A percentile compares a stretch with the other conserved stretches of the same genome.
Conservation (phyloP, 352 stramenopile species). For the Phytopythium cucurbitacearum region DNA sequence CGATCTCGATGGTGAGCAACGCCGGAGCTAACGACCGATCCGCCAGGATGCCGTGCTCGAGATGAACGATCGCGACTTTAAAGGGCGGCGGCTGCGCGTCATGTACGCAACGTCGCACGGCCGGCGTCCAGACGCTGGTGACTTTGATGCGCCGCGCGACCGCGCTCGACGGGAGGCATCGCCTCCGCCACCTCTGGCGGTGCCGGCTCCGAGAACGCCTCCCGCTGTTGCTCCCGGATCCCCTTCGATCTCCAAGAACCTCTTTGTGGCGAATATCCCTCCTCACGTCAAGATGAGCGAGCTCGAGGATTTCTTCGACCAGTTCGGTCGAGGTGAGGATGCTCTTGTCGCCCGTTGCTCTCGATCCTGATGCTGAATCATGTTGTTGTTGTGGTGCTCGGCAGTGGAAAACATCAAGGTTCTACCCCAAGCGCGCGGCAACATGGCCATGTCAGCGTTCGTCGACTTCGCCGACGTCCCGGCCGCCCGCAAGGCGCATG, state of each 20-base stretch:
- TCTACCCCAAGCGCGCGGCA: conserved; percentile 34
- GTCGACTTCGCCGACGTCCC: conserved; percentile 46
- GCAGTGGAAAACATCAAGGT: conserved; percentile 62
- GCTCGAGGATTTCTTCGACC: conserved; percentile 46
- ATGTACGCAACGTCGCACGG: conserved; percentile 25
- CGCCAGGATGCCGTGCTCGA: conserved; percentile 21
- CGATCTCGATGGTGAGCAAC: no score
- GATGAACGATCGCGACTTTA: conserved; percentile 49
- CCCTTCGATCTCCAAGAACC: conserved; percentile 36
- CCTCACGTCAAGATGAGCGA: conserved; percentile 59
- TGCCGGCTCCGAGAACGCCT: no score
- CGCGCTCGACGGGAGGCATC: no score
- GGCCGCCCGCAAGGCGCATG: conserved; percentile 39
- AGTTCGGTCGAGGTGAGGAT: conserved; percentile 39
- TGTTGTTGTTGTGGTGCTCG: neutral
- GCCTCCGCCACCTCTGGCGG: no score
- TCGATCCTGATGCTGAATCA: no score
- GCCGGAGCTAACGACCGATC: no score
- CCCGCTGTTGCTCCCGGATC: no score
- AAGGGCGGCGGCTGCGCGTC: conserved; percentile 36
- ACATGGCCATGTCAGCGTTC: conserved; percentile 58
- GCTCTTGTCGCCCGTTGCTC: no score
- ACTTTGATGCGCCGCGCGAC: no score
- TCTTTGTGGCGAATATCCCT: conserved; percentile 67
- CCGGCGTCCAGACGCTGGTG: conserved; percentile 4